Base-by-base conservation (phyloP, 2,329 filamentous ascomycete species). In the Cladosporium sp. region DNA sequence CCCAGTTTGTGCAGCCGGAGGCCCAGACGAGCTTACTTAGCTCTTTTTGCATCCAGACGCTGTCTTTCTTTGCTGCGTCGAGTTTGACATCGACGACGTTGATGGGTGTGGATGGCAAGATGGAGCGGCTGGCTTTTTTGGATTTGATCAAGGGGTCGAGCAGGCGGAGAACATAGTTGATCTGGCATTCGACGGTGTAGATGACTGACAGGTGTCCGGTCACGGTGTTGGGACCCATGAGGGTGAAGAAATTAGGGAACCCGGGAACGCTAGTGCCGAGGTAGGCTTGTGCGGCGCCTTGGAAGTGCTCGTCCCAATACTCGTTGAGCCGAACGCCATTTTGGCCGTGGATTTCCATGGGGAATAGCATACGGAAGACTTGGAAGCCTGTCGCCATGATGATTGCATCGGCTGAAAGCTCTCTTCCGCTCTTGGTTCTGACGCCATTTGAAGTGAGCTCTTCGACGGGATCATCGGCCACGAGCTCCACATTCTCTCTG, bases 1-100 rank as follows among this genome's bases (percentile, higher is more conserved):
- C 75, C 77, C 76, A 79, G n/a, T 69, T 73, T 1, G 69, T 72
- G 53, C 77, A 79, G 0, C 76, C 76, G 1, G 69, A 70, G 0
- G 67, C 61, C 73, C 73, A 79, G 1, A 79, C 76, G 1, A 78
- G 58, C 30, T 64, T 63, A 39, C 65, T 71, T 0, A 71, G 69
- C 45, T 69, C 67, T 0, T 55, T 39, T 43, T 78, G 72, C 22
- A 75, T 69, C 58, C 61, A 70, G 1, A 55, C 36, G 49, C 62
- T 63, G 56, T 77, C 61, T 16, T 45, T 39, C 42, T 59, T 59
- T 7, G 60, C 57, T 12, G 54, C 54, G 7, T 62, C 50, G 32
- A 18, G 55, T 15, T 56, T 58, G 48, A 65, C 60, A 36, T 60
- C 60, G 33, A 64, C 61, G 39, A 57, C 53, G 13, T 57, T 53